A percentile compares a stretch with the other conserved stretches of the same genome.
phyloP scores from a whole-genome alignment of 352 stramenopile species.

The Aphanomyces astaci region DNA sequence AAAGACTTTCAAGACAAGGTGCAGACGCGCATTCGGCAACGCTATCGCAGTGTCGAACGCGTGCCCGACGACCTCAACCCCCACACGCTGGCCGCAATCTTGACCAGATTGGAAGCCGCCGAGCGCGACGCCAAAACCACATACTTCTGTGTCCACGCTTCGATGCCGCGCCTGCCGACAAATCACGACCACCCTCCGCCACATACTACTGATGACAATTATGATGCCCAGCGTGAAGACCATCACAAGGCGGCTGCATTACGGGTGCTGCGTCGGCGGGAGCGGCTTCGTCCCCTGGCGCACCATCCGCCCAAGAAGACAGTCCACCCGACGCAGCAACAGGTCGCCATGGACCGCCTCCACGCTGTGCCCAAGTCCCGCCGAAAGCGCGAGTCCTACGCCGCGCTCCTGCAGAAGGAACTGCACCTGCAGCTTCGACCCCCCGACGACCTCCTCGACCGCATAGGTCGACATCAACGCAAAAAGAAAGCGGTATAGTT shows the following conservation, averaged over 20 bases:
- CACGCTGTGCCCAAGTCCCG: background rate
- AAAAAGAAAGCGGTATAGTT: background rate
- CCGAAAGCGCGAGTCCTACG: background rate
- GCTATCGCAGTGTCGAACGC: background rate
- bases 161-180: background rate
- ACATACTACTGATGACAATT: too few species aligned
- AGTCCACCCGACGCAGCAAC: background rate
- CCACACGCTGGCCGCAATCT: background rate
- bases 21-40: background rate
- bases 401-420: background rate
- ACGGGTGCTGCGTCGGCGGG: background rate
- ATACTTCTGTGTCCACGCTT: too few species aligned
- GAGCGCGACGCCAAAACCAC: background rate
- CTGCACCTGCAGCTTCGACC: background rate
- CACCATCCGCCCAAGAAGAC: background rate
- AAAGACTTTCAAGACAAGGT: slow-evolving; percentile 22
- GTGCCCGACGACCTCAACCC: slow-evolving; percentile 1
- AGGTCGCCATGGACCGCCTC: background rate
- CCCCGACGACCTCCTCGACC: background rate
- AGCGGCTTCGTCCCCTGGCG: background rate
- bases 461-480: background rate
- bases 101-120: background rate
- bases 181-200: background rate
- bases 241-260: too few species aligned
- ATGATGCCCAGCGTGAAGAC: too few species aligned